Evolutionary conservation across 1,139 yeast genomes (phyloP), one percentile per base, ranked within the genome.

Genomic region (Kodamaea derodonti): DNA sequence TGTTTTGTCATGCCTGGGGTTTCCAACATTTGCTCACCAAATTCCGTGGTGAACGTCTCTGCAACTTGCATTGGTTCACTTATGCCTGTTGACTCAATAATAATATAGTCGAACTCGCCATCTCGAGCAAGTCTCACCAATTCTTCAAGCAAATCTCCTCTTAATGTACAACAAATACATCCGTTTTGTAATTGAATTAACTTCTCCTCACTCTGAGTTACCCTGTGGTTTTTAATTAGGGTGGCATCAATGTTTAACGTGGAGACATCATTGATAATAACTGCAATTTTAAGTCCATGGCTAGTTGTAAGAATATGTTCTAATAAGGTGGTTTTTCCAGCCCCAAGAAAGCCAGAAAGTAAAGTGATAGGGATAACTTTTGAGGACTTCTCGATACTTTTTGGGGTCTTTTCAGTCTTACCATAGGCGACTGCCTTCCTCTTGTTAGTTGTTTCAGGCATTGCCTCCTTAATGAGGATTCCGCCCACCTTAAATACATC

Each of bases 1-100:
- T 56, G 59, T 12, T 38, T 27, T 3, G 39, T 24, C 15, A 42
- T 40, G 26, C 40, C 50, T n/a, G 44, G 43, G 3, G 54, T 43
- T 24, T 52, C 48, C 4, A 60, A 41, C 33, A 63, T 39, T 33
- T 52, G 41, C 24, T 58, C 56, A 4, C 66, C 51, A 36, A 64
- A 65, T 40, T 69, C 72, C 12, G 58, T 51, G 2, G 72, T 61
- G 42, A 69, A 69, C 1, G 75, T 69, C 42, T 69, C 73, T 2
- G 75, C 75, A 12, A 69, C 72, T 43, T 67, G 72, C 72, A 67
- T 65, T 20, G 75, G 74, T 43, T 69, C 75, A 14, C 69, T 62
- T 17, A 69, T 63, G 25, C 75, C 74, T 2, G 74, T 65, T 9
- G 68, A 58, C 43, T 69, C 75, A 29, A 69, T 69, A 3, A 69